Conservation (phyloP, 306 rosid genomes). For the Delonix regia region DNA sequence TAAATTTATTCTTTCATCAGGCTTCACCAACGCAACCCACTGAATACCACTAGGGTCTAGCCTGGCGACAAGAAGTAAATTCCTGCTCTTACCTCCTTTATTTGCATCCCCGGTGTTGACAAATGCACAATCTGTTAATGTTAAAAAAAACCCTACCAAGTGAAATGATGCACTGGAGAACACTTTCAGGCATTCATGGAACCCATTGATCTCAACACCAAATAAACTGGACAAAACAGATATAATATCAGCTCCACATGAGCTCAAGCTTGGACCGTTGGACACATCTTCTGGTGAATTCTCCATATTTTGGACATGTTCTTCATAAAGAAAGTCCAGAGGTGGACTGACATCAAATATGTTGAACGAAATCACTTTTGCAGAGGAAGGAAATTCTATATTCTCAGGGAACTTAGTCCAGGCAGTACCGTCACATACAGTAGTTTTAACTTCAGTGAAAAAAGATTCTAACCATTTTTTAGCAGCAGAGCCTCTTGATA, state of each 20-base stretch:
- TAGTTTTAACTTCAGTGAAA: slow-evolving; percentile 61
- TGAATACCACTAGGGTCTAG: slow-evolving; percentile 63
- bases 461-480: slow-evolving; percentile 75
- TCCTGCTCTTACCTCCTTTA: slow-evolving; percentile 42
- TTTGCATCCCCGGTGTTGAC: slow-evolving; percentile 48
- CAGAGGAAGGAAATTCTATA: slow-evolving; percentile 66
- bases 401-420: slow-evolving; percentile 74
- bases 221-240: slow-evolving; percentile 55
- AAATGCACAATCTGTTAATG: slow-evolving; percentile 43
- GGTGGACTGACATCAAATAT: slow-evolving; percentile 63
- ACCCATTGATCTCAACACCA: slow-evolving; percentile 61
- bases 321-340: slow-evolving; percentile 44
- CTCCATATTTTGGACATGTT: slow-evolving; percentile 43
- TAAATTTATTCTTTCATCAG: slow-evolving; percentile 58
- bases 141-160: slow-evolving; percentile 71
- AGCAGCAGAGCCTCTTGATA: slow-evolving; percentile 42
- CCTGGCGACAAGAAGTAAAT: slow-evolving; percentile 76
- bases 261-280: slow-evolving; percentile 38
- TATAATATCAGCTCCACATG: slow-evolving; percentile 37
- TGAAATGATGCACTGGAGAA: slow-evolving; percentile 79
- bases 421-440: slow-evolving; percentile 53
- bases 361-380: slow-evolving; percentile 80
- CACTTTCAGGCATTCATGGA: slow-evolving; percentile 66
- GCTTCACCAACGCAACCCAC: slow-evolving; percentile 79
- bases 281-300: slow-evolving; percentile 40